Evolutionary conservation across 768 basidiomycete species (phyloP).

Genomic region (Pluteus cervinus): DNA sequence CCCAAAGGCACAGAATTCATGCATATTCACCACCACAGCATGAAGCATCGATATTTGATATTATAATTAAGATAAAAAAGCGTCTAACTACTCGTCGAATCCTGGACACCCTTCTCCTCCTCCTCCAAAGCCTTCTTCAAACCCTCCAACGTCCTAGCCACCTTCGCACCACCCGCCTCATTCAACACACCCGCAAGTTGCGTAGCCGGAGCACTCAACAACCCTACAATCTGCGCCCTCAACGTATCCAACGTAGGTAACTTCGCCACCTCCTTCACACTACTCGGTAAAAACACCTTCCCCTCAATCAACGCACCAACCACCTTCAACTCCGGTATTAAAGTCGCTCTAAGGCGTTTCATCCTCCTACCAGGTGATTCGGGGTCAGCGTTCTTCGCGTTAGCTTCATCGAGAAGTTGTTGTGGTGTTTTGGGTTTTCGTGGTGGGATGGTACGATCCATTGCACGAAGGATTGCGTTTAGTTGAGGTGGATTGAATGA

Average conservation of each 20-base stretch:
- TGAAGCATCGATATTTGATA: too few relatives aligned
- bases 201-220: constrained; percentile 69
- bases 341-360: constrained; percentile 48
- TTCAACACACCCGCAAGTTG: constrained; percentile 68
- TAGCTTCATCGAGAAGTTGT: constrained; percentile 41
- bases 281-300: constrained; percentile 53
- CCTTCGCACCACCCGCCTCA: constrained; percentile 62
- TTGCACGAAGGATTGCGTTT: constrained; percentile 55
- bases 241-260: constrained; percentile 76
- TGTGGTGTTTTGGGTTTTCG: constrained; percentile 47
- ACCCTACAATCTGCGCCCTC: constrained; percentile 77
- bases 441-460: constrained; percentile 61
- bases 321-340: constrained; percentile 63
- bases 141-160: constrained; percentile 72
- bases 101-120: too few relatives aligned
- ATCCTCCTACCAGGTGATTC: constrained; percentile 65
- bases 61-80: too few relatives aligned
- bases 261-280: constrained; percentile 58
- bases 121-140: constrained; percentile 65
- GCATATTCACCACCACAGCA: too few relatives aligned
- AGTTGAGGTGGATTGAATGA: constrained; percentile 70
- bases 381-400: constrained; percentile 56
- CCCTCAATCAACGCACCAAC: constrained; percentile 81
- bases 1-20: too few relatives aligned
- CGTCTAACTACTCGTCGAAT: too few relatives aligned